Evolutionary conservation across 2,329 filamentous ascomycete genomes (phyloP).

Genomic region (Podosphaera xanthii): DNA sequence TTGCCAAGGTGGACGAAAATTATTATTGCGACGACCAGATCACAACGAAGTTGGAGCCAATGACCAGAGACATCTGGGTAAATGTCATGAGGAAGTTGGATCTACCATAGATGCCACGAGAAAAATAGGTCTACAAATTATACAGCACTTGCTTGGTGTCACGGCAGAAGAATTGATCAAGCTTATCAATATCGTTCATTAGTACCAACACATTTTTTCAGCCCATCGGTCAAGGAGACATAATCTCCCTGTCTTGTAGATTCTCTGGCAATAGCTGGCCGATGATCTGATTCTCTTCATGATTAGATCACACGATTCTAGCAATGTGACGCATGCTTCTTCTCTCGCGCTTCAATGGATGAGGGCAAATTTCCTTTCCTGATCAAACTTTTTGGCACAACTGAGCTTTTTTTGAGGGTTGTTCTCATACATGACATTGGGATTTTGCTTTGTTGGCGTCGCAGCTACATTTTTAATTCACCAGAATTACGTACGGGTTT

Average conservation of each 20-base stretch:
- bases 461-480: too few relatives aligned
- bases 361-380: too few relatives aligned
- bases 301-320: too few relatives aligned
- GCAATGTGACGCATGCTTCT: too few relatives aligned
- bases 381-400: too few relatives aligned
- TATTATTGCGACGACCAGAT: background rate
- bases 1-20: background rate
- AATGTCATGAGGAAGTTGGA: background rate
- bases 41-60: background rate
- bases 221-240: background rate
- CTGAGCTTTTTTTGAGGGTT: too few relatives aligned
- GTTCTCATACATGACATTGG: too few relatives aligned
- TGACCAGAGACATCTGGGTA: background rate
- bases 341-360: too few relatives aligned
- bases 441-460: too few relatives aligned
- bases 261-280: background rate
- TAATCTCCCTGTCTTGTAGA: background rate
- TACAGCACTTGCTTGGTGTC: background rate
- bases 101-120: too few relatives aligned
- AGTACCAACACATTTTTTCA: background rate
- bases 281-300: too few relatives aligned
- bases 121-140: background rate
- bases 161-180: background rate
- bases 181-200: background rate
- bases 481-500: too few relatives aligned